Percentiles rank a stretch among this genome's conserved stretches.
Evolutionary conservation across 1,139 yeast genomes (phyloP).

Genomic region (Hansenula anomala): DNA sequence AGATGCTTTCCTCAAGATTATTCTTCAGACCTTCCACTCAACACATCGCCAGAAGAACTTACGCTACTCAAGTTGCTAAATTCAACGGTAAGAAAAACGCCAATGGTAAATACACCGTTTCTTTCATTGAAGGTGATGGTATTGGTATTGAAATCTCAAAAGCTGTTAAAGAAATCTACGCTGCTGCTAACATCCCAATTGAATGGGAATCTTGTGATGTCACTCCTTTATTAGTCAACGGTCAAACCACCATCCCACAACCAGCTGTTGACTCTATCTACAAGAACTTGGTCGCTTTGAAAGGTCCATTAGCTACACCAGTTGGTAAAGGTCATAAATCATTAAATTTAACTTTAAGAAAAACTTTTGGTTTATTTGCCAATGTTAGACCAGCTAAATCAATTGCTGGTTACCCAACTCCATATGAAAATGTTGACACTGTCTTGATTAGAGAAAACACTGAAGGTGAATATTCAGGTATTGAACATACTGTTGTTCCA

Average conservation of each 20-base stretch:
- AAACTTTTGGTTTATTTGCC: slow-evolving; percentile 94
- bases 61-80: slow-evolving; percentile 50
- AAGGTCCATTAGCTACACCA: slow-evolving; percentile 97
- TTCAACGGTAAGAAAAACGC: slow-evolving; percentile 53
- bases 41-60: slow-evolving; percentile 15
- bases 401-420: slow-evolving; percentile 89
- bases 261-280: slow-evolving; percentile 90
- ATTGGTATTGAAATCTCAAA: slow-evolving; percentile 94
- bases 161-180: slow-evolving; percentile 86
- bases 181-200: slow-evolving; percentile 92
- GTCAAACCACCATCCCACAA: slow-evolving; percentile 91
- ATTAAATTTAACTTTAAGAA: slow-evolving; percentile 93
- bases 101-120: slow-evolving; percentile 82
- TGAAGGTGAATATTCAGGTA: slow-evolving; percentile 99
- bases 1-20: slow-evolving; percentile 2
- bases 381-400: slow-evolving; percentile 97
- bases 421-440: slow-evolving; percentile 90
- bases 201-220: slow-evolving; percentile 98
- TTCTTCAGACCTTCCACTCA: neutral
- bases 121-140: slow-evolving; percentile 98
- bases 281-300: slow-evolving; percentile 89
- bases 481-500: slow-evolving; percentile 96
- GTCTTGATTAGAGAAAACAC: slow-evolving; percentile 98
- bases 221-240: slow-evolving; percentile 86
- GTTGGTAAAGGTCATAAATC: slow-evolving; percentile 99